phyloP scores from a whole-genome alignment of 2,329 filamentous ascomycete genomes.

The Talaromyces sp. region DNA sequence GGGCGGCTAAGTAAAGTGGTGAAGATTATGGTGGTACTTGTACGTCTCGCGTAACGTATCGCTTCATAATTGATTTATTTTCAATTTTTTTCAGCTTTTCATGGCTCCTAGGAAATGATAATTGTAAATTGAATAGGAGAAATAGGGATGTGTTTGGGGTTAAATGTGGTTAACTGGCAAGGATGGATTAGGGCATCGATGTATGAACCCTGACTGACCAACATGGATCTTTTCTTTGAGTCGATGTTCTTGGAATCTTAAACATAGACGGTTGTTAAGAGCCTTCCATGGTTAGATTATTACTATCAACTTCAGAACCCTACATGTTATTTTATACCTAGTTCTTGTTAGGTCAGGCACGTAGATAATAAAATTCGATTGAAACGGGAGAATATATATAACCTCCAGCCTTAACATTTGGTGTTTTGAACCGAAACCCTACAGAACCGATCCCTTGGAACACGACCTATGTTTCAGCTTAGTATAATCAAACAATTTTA shows the following conservation, averaged over 20 bases:
- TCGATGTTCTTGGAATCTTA: no score
- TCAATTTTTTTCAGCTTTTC: neutral
- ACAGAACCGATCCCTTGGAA: no score
- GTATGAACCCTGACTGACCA: neutral
- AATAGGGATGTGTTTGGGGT: neutral
- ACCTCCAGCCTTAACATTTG: no score
- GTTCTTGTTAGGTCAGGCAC: no score
- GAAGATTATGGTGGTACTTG: neutral
- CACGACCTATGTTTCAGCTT: no score
- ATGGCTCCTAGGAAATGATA: neutral
- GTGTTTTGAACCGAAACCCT: no score
- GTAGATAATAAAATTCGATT: no score
- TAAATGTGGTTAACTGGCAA: neutral
- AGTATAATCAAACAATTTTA: no score
- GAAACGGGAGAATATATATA: neutral
- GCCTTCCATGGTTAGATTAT: no score
- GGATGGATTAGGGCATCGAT: neutral
- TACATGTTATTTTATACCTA: no score
- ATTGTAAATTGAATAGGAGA: neutral
- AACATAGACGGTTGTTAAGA: neutral
- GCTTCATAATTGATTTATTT: neutral
- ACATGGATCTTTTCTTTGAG: no score
- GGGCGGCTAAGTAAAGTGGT: neutral
- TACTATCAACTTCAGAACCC: no score
- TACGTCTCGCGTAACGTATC: neutral